Percentiles rank a stretch among this genome's conserved stretches.
phyloP scores from a whole-genome alignment of 2,329 filamentous ascomycete species.

The Setomelanomma holmii region DNA sequence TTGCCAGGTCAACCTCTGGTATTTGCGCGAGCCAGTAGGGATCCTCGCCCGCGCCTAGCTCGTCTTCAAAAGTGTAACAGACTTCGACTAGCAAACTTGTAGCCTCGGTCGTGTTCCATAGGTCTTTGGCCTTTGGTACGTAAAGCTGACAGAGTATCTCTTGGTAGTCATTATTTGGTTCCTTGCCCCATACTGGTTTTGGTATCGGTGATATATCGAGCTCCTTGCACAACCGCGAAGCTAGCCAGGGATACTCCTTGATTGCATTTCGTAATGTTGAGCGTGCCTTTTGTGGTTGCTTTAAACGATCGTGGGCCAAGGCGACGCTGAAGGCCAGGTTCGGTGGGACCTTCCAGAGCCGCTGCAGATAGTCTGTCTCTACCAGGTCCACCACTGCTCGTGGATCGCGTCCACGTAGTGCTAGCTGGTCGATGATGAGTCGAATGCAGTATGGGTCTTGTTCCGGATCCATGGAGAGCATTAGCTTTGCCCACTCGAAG shows the following conservation, averaged over 20 bases:
- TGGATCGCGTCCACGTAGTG: conserved; percentile 79
- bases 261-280: conserved; percentile 72
- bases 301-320: conserved; percentile 76
- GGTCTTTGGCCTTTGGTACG: conserved; percentile 75
- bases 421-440: conserved; percentile 82
- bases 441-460: conserved; percentile 83
- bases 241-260: conserved; percentile 81
- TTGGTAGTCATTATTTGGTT: conserved; percentile 69
- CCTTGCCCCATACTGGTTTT: conserved; percentile 80
- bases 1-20: conserved; percentile 62
- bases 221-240: conserved; percentile 79
- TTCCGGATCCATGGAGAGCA: conserved; percentile 74
- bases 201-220: conserved; percentile 79
- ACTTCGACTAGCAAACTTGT: conserved; percentile 73
- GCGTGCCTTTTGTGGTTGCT: conserved; percentile 70
- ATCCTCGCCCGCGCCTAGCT: conserved; percentile 29
- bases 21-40: conserved; percentile 43
- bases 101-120: conserved; percentile 83
- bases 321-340: conserved; percentile 80
- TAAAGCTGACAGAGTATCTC: conserved; percentile 79
- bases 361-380: conserved; percentile 57
- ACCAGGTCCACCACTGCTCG: conserved; percentile 77
- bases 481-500: conserved; percentile 89
- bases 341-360: conserved; percentile 62
- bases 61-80: conserved; percentile 58